Conservation (phyloP, 2,329 filamentous ascomycete species). For the Zasmidium citrigriseum region DNA sequence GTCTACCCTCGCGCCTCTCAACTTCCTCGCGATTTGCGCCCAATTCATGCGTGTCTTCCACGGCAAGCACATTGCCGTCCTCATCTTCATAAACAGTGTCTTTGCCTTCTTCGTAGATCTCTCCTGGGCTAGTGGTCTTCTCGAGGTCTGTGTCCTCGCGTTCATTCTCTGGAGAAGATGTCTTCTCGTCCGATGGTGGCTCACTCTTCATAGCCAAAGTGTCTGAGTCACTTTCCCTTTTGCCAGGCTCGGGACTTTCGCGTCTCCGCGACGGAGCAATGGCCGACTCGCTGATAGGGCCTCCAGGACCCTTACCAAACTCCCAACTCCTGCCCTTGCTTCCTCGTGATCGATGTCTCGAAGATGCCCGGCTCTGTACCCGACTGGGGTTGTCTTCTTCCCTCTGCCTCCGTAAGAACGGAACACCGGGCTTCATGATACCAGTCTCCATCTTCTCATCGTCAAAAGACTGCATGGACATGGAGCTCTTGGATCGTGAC, state of each 20-base stretch:
- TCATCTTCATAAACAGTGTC: conserved; percentile 80
- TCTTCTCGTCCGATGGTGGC: conserved; percentile 23
- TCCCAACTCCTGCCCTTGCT: conserved; percentile 68
- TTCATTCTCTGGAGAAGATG: conserved; percentile 17
- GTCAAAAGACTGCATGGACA: conserved; percentile 67
- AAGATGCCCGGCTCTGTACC: conserved; percentile 62
- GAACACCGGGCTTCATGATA: neutral
- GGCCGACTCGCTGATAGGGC: conserved; percentile 85
- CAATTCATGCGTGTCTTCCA: conserved; percentile 52
- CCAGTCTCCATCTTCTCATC: conserved; percentile 58
- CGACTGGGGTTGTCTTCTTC: conserved; percentile 71
- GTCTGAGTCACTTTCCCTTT: conserved; percentile 46
- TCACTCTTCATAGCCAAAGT: conserved; percentile 42
- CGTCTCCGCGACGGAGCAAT: conserved; percentile 65
- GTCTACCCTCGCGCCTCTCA: conserved; percentile 55
- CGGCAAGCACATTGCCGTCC: conserved; percentile 80
- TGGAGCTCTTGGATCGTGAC: conserved; percentile 77
- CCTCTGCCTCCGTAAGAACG: conserved; percentile 77
- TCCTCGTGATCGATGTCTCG: conserved; percentile 61
- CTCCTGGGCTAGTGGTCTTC: conserved; percentile 44
- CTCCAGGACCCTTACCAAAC: conserved; percentile 71
- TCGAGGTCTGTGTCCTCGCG: conserved; percentile 25
- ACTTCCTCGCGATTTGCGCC: conserved; percentile 60
- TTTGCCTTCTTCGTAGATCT: conserved; percentile 79
- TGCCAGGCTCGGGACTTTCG: conserved; percentile 37